phyloP scores from a whole-genome alignment of 768 basidiomycete species.

The Suillus paluster region DNA sequence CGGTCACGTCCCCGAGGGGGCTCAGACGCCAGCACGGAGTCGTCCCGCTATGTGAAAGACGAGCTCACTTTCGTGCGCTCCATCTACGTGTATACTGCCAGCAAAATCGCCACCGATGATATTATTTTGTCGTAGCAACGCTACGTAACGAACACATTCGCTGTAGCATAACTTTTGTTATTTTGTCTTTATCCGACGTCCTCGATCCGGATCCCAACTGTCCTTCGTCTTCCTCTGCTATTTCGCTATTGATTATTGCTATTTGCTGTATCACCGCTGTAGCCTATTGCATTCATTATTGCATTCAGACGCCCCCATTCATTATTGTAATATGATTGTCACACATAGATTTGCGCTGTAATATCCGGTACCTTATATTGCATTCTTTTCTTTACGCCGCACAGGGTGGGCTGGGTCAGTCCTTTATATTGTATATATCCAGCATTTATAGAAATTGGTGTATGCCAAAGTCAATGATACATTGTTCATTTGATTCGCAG shows the following conservation, averaged over 20 bases:
- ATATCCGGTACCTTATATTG: neutral
- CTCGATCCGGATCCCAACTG: neutral
- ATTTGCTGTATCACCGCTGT: conserved; percentile 8
- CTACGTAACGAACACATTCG: neutral
- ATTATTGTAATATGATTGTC: neutral
- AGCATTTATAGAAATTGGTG: neutral
- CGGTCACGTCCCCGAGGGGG: conserved; percentile 11
- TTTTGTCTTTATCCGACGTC: neutral
- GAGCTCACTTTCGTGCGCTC: conserved; percentile 56
- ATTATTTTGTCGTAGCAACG: conserved; percentile 17
- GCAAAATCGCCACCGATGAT: conserved; percentile 42
- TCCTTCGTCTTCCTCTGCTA: conserved; percentile 14
- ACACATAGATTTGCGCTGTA: neutral
- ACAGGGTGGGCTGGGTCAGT: neutral
- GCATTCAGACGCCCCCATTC: conserved; percentile 13
- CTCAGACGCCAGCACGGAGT: conserved; percentile 20
- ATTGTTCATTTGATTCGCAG: no score
- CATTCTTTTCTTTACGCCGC: neutral
- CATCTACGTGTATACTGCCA: conserved; percentile 55
- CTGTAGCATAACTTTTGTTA: neutral
- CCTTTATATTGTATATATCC: no score
- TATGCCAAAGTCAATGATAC: neutral
- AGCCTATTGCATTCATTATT: conserved; percentile 15
- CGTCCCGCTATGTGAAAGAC: conserved; percentile 35
- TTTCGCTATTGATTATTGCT: conserved; percentile 7